Percentiles rank a stretch among this genome's conserved stretches.
Evolutionary conservation across 176 grass and related monocot genomes (phyloP).

Genomic region (Stipa capillata): DNA sequence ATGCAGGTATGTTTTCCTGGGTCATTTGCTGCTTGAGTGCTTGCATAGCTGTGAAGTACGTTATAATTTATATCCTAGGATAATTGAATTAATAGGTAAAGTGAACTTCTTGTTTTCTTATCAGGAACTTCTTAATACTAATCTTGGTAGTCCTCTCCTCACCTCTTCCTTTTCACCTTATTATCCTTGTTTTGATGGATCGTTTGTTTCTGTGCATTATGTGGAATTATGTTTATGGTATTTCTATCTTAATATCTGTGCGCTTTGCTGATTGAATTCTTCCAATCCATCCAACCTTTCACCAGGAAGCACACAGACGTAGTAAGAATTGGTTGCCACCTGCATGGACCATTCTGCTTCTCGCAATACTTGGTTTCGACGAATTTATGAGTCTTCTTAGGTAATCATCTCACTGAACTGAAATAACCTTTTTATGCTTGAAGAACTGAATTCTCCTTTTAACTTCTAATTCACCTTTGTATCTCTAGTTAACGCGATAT

Average conservation of each 20-base stretch:
- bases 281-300: not conserved
- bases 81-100: not conserved
- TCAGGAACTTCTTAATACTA: not conserved
- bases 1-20: conserved; percentile 27
- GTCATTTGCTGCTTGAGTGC: not conserved
- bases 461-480: not conserved
- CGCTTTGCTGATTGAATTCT: not conserved
- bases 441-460: not conserved
- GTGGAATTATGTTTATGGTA: conserved; percentile 11
- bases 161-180: not conserved
- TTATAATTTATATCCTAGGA: not conserved
- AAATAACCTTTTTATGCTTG: not conserved
- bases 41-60: not conserved
- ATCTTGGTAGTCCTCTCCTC: not conserved
- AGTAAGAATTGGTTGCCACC: conserved; percentile 54
- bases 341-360: conserved; percentile 63
- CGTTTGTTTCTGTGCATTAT: not conserved
- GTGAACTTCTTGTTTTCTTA: conserved; percentile 9
- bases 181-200: not conserved
- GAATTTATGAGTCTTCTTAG: conserved; percentile 83
- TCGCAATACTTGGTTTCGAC: conserved; percentile 71
- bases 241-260: not conserved
- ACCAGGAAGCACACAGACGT: conserved; percentile 57
- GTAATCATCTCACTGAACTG: conserved; percentile 19
- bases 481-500: not conserved